Conservation (phyloP, 2,329 filamentous ascomycete species). For the Pseudofabraea citricarpa region DNA sequence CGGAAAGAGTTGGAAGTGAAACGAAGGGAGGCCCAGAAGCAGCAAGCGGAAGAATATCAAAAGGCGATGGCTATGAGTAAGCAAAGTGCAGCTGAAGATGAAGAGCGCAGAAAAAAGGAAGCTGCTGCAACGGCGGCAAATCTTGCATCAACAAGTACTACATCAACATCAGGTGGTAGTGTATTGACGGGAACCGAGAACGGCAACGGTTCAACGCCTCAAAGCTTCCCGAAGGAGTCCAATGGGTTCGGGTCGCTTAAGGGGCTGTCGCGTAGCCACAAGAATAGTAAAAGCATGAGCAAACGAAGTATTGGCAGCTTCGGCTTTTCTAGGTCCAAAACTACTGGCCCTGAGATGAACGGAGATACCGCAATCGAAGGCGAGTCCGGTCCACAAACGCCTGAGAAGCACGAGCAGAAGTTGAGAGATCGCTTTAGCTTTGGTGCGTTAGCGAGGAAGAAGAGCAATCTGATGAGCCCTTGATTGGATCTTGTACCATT, state of each 20-base stretch:
- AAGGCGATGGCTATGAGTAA: constrained; percentile 55
- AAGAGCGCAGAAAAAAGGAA: constrained; percentile 55
- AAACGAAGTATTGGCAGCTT: constrained; percentile 60
- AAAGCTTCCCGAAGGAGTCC: constrained; percentile 19
- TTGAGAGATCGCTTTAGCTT: constrained; percentile 63
- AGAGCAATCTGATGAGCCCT: constrained; percentile 49
- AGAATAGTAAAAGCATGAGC: constrained; percentile 70
- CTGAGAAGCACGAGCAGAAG: constrained; percentile 41
- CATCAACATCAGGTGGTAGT: neutral
- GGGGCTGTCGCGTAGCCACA: constrained; percentile 50
- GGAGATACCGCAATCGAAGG: constrained; percentile 23
- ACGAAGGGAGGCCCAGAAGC: constrained; percentile 35
- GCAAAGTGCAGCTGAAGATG: constrained; percentile 50
- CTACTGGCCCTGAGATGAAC: constrained; percentile 11
- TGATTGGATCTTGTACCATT: constrained; percentile 17
- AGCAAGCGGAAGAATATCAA: constrained; percentile 48
- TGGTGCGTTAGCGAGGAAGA: constrained; percentile 61
- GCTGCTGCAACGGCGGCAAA: constrained; percentile 6
- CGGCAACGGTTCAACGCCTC: constrained; percentile 14
- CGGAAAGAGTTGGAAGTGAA: constrained; percentile 23
- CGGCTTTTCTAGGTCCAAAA: constrained; percentile 57
- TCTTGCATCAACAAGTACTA: neutral
- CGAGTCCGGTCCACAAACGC: constrained; percentile 19
- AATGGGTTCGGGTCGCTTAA: constrained; percentile 34
- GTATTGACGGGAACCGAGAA: constrained; percentile 4